These are phyloP conservation scores for Trichosporon asahii DNA, from an alignment of 1,284 basidiomycete species.

Conservation along the genomic window DNA sequence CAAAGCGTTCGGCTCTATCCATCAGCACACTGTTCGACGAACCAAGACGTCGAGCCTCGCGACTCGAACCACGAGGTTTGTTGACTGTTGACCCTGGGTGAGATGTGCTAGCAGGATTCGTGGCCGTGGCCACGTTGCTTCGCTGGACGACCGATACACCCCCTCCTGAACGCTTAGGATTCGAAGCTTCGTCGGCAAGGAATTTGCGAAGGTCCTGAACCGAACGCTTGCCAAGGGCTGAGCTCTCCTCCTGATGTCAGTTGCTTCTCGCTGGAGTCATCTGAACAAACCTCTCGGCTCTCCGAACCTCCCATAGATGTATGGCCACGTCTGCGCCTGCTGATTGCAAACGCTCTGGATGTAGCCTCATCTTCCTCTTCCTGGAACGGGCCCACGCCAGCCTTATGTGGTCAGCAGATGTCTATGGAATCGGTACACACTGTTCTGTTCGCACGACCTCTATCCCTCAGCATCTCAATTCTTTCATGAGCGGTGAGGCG, in stretches of 20 bases:
- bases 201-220: conserved; percentile 26
- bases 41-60: neutral
- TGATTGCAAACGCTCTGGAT: neutral
- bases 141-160: conserved; percentile 32
- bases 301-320: neutral
- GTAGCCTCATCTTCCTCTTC: neutral
- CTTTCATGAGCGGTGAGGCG: conserved; percentile 18
- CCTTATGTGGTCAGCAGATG: neutral
- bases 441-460: conserved; percentile 28
- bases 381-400: neutral
- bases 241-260: neutral
- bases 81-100: neutral
- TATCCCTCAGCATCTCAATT: conserved; percentile 22
- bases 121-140: neutral
- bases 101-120: too few relatives aligned
- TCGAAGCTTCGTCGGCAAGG: conserved; percentile 34
- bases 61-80: neutral
- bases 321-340: neutral
- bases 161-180: conserved; percentile 27
- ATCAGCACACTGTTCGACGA: neutral
- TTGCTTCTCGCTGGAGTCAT: neutral
- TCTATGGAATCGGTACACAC: conserved; percentile 19
- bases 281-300: neutral
- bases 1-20: neutral
- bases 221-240: neutral